Evolutionary conservation across 768 basidiomycete genomes (phyloP), one percentile per base, ranked within the genome.

Genomic region (Calocybe indica): DNA sequence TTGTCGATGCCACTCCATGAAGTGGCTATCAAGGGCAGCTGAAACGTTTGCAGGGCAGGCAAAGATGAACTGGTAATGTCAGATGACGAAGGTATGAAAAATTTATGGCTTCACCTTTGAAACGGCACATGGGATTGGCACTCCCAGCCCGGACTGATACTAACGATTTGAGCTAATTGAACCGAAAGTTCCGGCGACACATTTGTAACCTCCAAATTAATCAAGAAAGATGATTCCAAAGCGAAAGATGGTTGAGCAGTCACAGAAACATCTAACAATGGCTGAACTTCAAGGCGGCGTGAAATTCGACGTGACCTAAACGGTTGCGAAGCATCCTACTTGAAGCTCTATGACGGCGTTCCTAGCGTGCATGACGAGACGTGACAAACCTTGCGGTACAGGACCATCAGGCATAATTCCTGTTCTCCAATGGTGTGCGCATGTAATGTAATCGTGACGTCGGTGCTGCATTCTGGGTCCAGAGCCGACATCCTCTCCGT

Each of bases 61-160:
- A 87, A 43, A n/a, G 55, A 46, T 37, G 63, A 64, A 35, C 81
- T 82, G 46, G 8, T 48, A 22, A 22, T 22, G 22, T 22, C 22
- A 22, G 22, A 22, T 22, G 22, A 4, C 22, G 22, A 42, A 41
- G 40, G 32, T 41, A 15, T 1, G 47, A 38, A 15, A 7, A 15
- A 69, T 85, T 61, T 54, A 85, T 83, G 67, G 57, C 13, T 60
- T 52, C 11, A 59, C 52, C 7, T 67, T 61, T 2, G 63, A 53
- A n/a, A 76, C 45, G 6, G 74, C 56, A 1, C 62, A 43, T 28
- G 2, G 35, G 8, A 43, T 43, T 30, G 8, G 12, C 78, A 82
- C 37, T 62, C 61, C 92, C 92, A 93, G 5, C 69, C 66, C 1
- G 88, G 79, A 54, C 90, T 91, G 43, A 90, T 52, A 28, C 78